Evolutionary conservation across 2,329 filamentous ascomycete species (phyloP), one percentile per base, ranked within the genome.

Genomic region (Dothideomycetes sp.): DNA sequence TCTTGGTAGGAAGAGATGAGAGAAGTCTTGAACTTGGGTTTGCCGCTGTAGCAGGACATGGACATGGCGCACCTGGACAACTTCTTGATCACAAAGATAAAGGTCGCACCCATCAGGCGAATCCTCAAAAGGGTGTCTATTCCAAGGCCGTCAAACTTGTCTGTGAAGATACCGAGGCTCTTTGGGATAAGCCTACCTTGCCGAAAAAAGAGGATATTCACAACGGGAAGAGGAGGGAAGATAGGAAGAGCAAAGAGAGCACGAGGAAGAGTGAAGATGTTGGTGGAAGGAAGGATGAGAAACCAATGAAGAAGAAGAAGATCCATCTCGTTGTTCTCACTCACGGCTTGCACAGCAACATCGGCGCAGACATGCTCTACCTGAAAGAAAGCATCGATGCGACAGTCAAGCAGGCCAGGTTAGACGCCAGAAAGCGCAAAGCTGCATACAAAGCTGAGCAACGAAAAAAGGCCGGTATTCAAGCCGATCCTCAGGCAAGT

Each of bases 381-480:
- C 65, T 98, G 58, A 98, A 98, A 56, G 91, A 98, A 62, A 94
- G 86, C 60, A 96, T 98, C 46, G 91, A 98, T 63, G 77, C 79
- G 19, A 79, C 84, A 3, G 81, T 81, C 3, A 80, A 69, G 51
- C 78, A 89, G 55, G 81, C 84, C 19, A 79, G 80, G 50, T 65
- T 77, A 36, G 80, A 84, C 58, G 76, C 79, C 29, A 79, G 72
- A 56, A 70, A 66, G 36, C 70, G 82, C 42, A 75, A 70, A 49
- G 68, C 47, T 17, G 42, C 42, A 14, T 42, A 45, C 14, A 48
- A 41, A 16, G 37, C 38, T 5, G 22, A 47, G 45, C 46, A 54
- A 47, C 29, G 40, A 42, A 27, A 44, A 40, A 34, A 45, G 36
- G 36, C 39, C 12, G 19, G 10, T 22, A 38, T 34, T 49, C 51